Base-by-base conservation (phyloP, 257 asterid species). In the Oldenlandia corymbosa region DNA sequence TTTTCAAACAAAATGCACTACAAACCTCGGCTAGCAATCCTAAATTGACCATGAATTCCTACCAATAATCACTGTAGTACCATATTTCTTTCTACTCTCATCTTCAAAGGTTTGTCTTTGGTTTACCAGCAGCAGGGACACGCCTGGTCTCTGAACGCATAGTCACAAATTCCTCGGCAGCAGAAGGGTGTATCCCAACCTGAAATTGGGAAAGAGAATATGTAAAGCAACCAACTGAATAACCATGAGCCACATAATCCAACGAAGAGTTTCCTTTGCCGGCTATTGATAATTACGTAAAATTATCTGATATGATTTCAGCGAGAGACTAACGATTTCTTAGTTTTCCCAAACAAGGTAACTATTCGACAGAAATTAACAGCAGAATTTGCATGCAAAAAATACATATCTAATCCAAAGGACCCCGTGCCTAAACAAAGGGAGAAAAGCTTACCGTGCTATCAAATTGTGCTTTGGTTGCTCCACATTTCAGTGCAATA, bases 141-240 rank as follows among this genome's bases (percentile, higher is more conserved):
- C 74, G 84, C 85, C 94, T 85, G 7, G 83, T 74, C 69, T 68
- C 81, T 3, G 96, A 68, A 55, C 97, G 78, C 99, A 89, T 89
- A 0, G 97, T 89, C 73, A 92, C 99, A 21, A 92, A 92, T 65
- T 92, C 99, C 74, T 92, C 99, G 0, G 96, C 97, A 68, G 99
- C 88, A 58, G 99, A 92, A 58, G 99, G 99, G 75, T 92, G 99
- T 67, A 92, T 92, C 5, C 99, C 97, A 14, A 89, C 88, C 99
- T 92, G 78, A 5, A 24, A 30, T 42, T 20, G 60, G 41, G 63
- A 64, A 32, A 54, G 26, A 64, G 65, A 24, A 47, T 53, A 37
- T 26, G 13, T 46, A 39, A 53, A 53, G 59, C 28, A 2, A 21
- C 31, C n/a, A n/a, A n/a, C n/a, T n/a, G n/a, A n/a, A n/a, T n/a